Base-by-base conservation (phyloP, 2,329 filamentous ascomycete genomes). In the Tolypocladium capitatum region DNA sequence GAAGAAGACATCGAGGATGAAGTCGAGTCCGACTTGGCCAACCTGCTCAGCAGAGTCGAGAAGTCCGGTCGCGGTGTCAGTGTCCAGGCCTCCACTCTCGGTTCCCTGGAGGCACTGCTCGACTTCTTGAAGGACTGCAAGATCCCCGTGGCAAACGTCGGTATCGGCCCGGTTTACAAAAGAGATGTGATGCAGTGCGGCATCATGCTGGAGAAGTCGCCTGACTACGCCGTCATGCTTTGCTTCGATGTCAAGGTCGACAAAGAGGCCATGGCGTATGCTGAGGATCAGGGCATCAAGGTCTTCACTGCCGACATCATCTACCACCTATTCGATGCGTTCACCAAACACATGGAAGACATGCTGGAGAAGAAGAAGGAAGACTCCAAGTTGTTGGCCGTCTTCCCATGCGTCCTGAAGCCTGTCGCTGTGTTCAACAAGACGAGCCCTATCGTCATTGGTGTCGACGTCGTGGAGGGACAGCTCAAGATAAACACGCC, bases 241-340 rank as follows among this genome's bases (percentile, higher is more conserved):
- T 97, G 92, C 67, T 98, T 98, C 76, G 94, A 98, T 65, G 92
- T 98, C 69, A 97, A 96, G 73, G 87, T 98, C 16, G 92, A 98
- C 70, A 97, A 95, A 68, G 92, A 98, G 63, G 92, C 92, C 1
- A 81, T 84, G 55, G 76, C 79, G 10, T 94, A 97, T 59, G 92
- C 92, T 11, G 88, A 96, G 18, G 89, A 97, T 49, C 82, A 94
- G 52, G 89, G 89, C 46, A 86, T 98, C 70, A 97, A 94, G 74
- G 86, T 98, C 59, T 98, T 98, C 73, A 94, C 88, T 3, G 92
- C 94, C 3, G 91, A 98, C 67, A 98, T 98, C 59, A 98, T 98
- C 62, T 98, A 98, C 68, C 92, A 98, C 67, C 74, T 98, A 49
- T 98, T 98, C 65, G 94, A 98, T 67, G 76, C 86, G 54, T 98